Evolutionary conservation across 2,329 filamentous ascomycete genomes (phyloP), one percentile per base, ranked within the genome.

Genomic region (Scolecobasidium constrictum): DNA sequence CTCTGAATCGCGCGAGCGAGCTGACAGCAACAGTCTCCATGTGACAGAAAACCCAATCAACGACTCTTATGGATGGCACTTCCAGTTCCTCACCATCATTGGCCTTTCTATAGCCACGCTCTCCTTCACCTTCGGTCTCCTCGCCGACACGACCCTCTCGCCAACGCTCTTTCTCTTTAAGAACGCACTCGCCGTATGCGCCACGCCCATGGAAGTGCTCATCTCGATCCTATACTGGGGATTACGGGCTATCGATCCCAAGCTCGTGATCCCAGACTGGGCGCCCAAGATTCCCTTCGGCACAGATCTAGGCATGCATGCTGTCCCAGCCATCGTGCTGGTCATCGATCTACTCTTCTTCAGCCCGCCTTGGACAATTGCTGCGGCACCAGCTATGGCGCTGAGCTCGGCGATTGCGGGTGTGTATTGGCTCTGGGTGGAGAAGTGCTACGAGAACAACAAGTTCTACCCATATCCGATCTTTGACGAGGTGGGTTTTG

Each of bases 381-480:
- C 71, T 7, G 68, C 69, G 5, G 66, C 77, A n/a, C 68, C 71
- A 1, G 73, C 78, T 4, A 68, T 83, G 53, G 62, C 64, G 1
- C 54, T 83, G 19, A 78, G 75, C 49, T 71, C 71, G 11, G 56
- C 50, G 2, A 60, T 86, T 35, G 81, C 80, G 0, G 76, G 83
- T 47, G 57, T 63, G 3, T 88, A 88, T 59, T 88, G 82, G 81
- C 72, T 73, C 49, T 88, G 83, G 83, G 74, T 86, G 18, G 81
- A 87, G 60, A 68, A 76, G 18, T 86, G 82, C 63, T 83, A 75
- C 52, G 68, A 67, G 35, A 66, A 73, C 46, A 86, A 86, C 52
- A 76, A 79, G 42, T 79, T 71, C 51, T 93, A 94, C 52, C 86
- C 87, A 0, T 94, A 95, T 59, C 87, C 88, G 1, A 72, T 94